These are phyloP conservation scores for Alternaria tenuissima DNA, from an alignment of 2,329 filamentous ascomycete genomes.

Conservation along the genomic window DNA sequence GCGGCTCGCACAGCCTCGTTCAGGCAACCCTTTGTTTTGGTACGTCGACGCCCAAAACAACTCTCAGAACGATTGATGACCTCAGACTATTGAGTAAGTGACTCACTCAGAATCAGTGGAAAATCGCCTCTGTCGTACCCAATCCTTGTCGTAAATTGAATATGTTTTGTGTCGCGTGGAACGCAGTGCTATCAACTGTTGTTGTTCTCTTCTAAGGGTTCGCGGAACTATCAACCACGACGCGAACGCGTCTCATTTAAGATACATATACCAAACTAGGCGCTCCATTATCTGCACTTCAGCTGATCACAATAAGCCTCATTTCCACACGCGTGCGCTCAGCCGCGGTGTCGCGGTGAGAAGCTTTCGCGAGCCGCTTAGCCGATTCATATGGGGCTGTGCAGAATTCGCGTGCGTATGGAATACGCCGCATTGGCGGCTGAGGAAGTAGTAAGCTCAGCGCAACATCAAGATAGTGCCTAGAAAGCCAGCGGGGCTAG, in stretches of 20 bases:
- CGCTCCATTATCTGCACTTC: conserved; percentile 4
- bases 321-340: conserved; percentile 12
- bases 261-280: conserved; percentile 1
- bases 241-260: not conserved
- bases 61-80: not conserved
- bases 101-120: not conserved
- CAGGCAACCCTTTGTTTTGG: conserved; percentile 11
- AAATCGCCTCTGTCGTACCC: not conserved
- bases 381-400: conserved; percentile 11
- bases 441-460: conserved; percentile 1
- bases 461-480: not conserved
- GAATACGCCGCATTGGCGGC: not conserved
- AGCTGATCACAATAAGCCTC: conserved; percentile 16
- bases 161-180: not conserved
- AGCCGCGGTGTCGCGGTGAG: conserved; percentile 8
- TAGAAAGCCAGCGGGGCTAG: not conserved
- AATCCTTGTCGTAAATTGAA: not conserved
- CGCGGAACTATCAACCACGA: not conserved
- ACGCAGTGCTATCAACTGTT: not conserved
- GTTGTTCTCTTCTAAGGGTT: not conserved
- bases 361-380: conserved; percentile 9
- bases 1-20: conserved; percentile 16
- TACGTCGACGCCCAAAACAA: not conserved
- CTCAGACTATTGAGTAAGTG: not conserved
- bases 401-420: not conserved